Conservation (phyloP, 2,329 filamentous ascomycete genomes). For the Diaporthe capsici region DNA sequence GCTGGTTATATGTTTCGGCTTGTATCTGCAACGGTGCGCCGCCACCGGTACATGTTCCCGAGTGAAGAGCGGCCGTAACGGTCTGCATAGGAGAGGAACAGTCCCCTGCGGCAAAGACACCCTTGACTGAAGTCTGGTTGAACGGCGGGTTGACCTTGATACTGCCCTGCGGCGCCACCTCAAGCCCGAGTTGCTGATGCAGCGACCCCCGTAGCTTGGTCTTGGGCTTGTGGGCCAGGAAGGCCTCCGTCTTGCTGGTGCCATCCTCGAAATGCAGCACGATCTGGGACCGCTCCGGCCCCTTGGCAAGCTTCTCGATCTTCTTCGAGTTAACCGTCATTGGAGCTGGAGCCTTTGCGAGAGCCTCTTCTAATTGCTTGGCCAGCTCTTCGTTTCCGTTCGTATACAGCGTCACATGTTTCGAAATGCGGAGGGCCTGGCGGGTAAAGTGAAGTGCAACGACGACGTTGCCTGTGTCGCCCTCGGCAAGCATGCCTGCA, state of each 20-base stretch:
- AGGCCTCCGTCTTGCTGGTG: neutral
- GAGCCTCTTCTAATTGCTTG: neutral
- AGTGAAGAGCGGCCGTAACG: neutral
- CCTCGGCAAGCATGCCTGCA: conserved; percentile 53
- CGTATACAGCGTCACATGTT: conserved; percentile 21
- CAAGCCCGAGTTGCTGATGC: conserved; percentile 21
- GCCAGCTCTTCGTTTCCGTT: conserved; percentile 10
- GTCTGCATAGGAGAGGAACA: neutral
- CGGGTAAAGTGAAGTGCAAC: conserved; percentile 12
- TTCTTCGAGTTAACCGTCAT: neutral
- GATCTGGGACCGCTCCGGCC: neutral
- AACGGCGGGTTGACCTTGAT: conserved; percentile 17
- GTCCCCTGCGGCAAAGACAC: conserved; percentile 29
- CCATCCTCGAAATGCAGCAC: conserved; percentile 6
- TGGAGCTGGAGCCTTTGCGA: neutral
- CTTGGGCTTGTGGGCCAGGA: conserved; percentile 32
- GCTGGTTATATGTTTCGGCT: neutral
- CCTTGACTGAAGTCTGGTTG: neutral
- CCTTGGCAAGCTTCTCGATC: conserved; percentile 11
- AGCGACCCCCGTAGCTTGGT: conserved; percentile 4
- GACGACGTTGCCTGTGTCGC: neutral
- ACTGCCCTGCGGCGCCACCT: neutral
- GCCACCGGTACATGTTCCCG: neutral
- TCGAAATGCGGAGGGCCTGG: neutral
- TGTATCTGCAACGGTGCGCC: neutral